A percentile compares a stretch with the other conserved stretches of the same genome.
Evolutionary conservation across 305 asterid species (phyloP).

Genomic region (Vinca major): DNA sequence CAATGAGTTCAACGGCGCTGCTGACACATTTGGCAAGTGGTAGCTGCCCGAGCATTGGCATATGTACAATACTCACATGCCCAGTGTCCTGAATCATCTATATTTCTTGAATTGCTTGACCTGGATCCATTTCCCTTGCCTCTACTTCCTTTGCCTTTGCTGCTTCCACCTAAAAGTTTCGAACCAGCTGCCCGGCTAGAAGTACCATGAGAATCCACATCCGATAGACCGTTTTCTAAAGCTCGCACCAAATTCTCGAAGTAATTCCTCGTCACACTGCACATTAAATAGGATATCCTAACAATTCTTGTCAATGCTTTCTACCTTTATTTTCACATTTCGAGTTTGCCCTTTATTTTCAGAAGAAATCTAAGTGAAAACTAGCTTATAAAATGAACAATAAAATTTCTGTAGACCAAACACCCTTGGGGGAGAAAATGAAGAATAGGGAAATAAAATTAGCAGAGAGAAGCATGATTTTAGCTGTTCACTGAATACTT

Average conservation of each 20-base stretch:
- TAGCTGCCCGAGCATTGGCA: slow-evolving; percentile 43
- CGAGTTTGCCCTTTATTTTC: not conserved
- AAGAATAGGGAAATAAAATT: not conserved
- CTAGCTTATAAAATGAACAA: no score
- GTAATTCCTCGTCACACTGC: slow-evolving; percentile 90
- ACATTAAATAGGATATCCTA: not conserved
- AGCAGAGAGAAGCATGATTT: not conserved
- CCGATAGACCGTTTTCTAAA: slow-evolving; percentile 78
- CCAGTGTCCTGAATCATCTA: slow-evolving; percentile 65
- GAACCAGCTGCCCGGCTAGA: slow-evolving; percentile 54
- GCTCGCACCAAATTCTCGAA: slow-evolving; percentile 90
- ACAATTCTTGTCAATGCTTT: not conserved
- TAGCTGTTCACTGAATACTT: not conserved
- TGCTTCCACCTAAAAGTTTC: slow-evolving; percentile 37
- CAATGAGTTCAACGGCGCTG: slow-evolving; percentile 37
- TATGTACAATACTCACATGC: slow-evolving; percentile 69
- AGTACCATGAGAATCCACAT: slow-evolving; percentile 55
- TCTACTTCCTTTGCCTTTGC: slow-evolving; percentile 19
- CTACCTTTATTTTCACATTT: not conserved
- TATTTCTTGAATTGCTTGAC: slow-evolving; percentile 46
- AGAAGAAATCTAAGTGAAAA: not conserved
- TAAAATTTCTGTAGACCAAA: not conserved
- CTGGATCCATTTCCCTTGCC: slow-evolving; percentile 51
- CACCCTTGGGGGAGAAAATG: not conserved
- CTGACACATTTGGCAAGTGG: slow-evolving; percentile 67